phyloP scores from a whole-genome alignment of 495 filamentous ascomycete genomes.

The Talaromyces proteolyticus region DNA sequence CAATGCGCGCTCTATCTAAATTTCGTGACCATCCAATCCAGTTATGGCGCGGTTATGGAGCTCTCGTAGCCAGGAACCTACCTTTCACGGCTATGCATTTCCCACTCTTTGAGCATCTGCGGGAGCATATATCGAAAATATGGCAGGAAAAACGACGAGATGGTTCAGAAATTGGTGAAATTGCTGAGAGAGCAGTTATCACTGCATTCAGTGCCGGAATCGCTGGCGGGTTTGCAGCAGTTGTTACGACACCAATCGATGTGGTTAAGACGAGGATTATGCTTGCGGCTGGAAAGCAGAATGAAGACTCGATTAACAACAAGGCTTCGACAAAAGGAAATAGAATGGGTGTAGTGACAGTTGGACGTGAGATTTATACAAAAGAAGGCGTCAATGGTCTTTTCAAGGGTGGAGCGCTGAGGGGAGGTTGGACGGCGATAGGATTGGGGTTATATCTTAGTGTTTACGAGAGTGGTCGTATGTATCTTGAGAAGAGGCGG shows the following conservation, averaged over 20 bases:
- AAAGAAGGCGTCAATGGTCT: constrained; percentile 66
- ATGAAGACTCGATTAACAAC: too few relatives aligned
- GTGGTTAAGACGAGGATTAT: constrained; percentile 80
- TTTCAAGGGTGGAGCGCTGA: constrained; percentile 69
- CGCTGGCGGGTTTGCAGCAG: constrained; percentile 63
- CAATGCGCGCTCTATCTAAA: constrained; percentile 45
- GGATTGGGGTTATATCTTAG: constrained; percentile 81
- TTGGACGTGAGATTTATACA: constrained; percentile 54
- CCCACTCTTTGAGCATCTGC: constrained; percentile 73
- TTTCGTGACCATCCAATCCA: constrained; percentile 52
- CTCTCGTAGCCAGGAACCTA: constrained; percentile 72
- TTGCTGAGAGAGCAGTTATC: constrained; percentile 45
- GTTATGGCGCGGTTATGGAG: constrained; percentile 75
- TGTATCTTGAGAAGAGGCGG: constrained; percentile 57
- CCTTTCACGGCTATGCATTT: constrained; percentile 88
- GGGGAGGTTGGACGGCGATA: constrained; percentile 74
- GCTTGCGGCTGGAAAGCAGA: constrained; percentile 42
- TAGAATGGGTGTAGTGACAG: too few relatives aligned
- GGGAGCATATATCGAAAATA: constrained; percentile 24
- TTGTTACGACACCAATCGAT: constrained; percentile 75
- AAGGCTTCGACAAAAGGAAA: too few relatives aligned
- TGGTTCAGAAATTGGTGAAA: constrained; percentile 5
- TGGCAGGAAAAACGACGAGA: neutral
- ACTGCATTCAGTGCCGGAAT: constrained; percentile 64
- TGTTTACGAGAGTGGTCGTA: constrained; percentile 73